Percentiles rank a stretch among this genome's conserved stretches.
Conservation (phyloP, 768 basidiomycete genomes). For the Kwoniella sp. region DNA sequence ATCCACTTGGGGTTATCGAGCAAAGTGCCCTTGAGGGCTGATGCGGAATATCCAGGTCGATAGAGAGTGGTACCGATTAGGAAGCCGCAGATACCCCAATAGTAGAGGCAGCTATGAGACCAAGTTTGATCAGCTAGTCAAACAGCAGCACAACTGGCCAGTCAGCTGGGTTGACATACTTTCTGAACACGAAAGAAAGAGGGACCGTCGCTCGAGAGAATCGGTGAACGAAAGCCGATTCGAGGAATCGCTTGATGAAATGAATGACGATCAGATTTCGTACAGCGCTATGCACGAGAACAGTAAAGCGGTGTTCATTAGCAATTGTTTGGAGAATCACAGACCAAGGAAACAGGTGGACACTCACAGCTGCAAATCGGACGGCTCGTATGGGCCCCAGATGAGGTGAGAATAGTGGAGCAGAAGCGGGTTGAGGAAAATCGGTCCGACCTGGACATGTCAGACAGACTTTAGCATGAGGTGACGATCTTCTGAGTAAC, state of each 20-base stretch:
- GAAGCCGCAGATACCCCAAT: constrained; percentile 79
- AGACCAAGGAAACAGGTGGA: constrained; percentile 12
- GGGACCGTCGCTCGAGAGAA: constrained; percentile 98
- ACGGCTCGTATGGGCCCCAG: constrained; percentile 64
- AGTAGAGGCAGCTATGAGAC: constrained; percentile 74
- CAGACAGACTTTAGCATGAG: background rate
- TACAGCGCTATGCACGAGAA: constrained; percentile 59
- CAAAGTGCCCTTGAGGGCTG: constrained; percentile 66
- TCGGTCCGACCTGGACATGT: constrained; percentile 70
- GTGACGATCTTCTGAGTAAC: too few relatives aligned
- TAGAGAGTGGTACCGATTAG: constrained; percentile 79
- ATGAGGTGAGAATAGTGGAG: constrained; percentile 71
- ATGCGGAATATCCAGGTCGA: constrained; percentile 72
- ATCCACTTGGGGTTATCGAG: constrained; percentile 71
- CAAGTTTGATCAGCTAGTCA: background rate
- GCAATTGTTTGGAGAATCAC: too few relatives aligned
- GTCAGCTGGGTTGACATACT: constrained; percentile 62
- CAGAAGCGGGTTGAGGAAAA: constrained; percentile 83
- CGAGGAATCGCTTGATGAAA: constrained; percentile 87
- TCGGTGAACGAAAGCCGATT: constrained; percentile 90
- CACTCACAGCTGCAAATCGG: constrained; percentile 52
- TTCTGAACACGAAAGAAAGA: constrained; percentile 77
- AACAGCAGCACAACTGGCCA: too few relatives aligned
- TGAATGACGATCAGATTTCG: constrained; percentile 74
- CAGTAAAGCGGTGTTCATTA: too few relatives aligned